phyloP scores from a whole-genome alignment of 2,329 filamentous ascomycete species.

The Fusarium sp. region DNA sequence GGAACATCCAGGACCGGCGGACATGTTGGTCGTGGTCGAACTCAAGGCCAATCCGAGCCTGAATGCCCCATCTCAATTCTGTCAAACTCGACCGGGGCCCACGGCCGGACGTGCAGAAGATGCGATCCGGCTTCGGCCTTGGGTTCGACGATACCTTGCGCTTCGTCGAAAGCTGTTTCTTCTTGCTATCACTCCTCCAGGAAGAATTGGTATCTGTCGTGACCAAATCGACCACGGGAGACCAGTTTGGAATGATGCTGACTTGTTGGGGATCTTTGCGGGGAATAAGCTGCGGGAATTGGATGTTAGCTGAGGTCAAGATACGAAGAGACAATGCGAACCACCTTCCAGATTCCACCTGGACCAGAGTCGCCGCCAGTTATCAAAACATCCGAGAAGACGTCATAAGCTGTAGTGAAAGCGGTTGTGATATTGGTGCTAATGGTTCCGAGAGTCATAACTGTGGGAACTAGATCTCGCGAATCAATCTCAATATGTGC shows the following conservation, averaged over 20 bases:
- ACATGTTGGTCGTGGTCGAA: slow-evolving; percentile 61
- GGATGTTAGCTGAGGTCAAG: slow-evolving; percentile 3
- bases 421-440: slow-evolving; percentile 80
- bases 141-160: slow-evolving; percentile 19
- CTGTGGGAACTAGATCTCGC: slow-evolving; percentile 62
- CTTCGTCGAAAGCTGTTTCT: slow-evolving; percentile 1
- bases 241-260: slow-evolving; percentile 69
- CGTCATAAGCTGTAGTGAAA: slow-evolving; percentile 78
- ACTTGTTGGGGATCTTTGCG: slow-evolving; percentile 58
- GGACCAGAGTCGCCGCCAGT: slow-evolving; percentile 81
- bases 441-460: slow-evolving; percentile 70
- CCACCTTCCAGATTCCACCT: slow-evolving; percentile 78
- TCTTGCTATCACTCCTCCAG: slow-evolving; percentile 24
- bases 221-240: slow-evolving; percentile 65
- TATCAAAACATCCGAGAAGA: slow-evolving; percentile 79
- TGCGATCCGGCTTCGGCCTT: slow-evolving; percentile 56
- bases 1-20: slow-evolving; percentile 64
- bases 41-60: slow-evolving; percentile 71
- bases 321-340: slow-evolving; percentile 25
- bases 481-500: slow-evolving; percentile 75
- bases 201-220: slow-evolving; percentile 53
- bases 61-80: slow-evolving; percentile 75
- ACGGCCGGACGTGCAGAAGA: slow-evolving; percentile 75
- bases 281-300: slow-evolving; percentile 57
- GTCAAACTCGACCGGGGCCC: slow-evolving; percentile 70